These are phyloP conservation scores for Halenospora varia DNA, from an alignment of 495 filamentous ascomycete species.

Conservation along the genomic window DNA sequence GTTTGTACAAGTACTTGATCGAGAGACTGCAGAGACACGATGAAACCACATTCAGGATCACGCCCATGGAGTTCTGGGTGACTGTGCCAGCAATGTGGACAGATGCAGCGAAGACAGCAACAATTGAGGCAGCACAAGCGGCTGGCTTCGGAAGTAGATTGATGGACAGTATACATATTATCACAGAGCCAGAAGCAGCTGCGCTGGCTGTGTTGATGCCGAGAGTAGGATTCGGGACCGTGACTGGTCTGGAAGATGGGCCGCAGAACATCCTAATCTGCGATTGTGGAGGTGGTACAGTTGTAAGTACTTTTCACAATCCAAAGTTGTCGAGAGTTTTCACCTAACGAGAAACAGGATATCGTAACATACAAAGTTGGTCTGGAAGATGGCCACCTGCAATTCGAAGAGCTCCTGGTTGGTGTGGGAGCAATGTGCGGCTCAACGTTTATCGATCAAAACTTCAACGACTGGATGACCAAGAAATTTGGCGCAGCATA, in stretches of 20 bases:
- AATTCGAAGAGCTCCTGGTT: conserved; percentile 23
- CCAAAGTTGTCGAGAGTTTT: background rate
- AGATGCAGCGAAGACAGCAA: conserved; percentile 24
- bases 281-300: conserved; percentile 30
- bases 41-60: conserved; percentile 10
- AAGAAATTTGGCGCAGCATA: conserved; percentile 21
- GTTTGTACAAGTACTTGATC: background rate
- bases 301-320: conserved; percentile 19
- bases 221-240: background rate
- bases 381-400: conserved; percentile 12
- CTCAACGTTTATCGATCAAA: conserved; percentile 23
- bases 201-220: conserved; percentile 16
- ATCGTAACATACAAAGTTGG: conserved; percentile 25
- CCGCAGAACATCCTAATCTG: conserved; percentile 20
- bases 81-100: conserved; percentile 30
- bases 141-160: conserved; percentile 26
- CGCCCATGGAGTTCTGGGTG: conserved; percentile 28
- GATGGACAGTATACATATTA: conserved; percentile 23
- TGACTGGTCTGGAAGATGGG: background rate
- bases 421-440: conserved; percentile 30
- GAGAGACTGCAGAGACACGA: background rate
- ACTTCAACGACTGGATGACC: conserved; percentile 21
- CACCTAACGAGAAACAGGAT: conserved; percentile 9
- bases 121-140: conserved; percentile 15
- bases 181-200: conserved; percentile 31